Percentiles rank a stretch among this genome's conserved stretches.
phyloP scores from a whole-genome alignment of 768 basidiomycete genomes.

The Suillus ampliporus region DNA sequence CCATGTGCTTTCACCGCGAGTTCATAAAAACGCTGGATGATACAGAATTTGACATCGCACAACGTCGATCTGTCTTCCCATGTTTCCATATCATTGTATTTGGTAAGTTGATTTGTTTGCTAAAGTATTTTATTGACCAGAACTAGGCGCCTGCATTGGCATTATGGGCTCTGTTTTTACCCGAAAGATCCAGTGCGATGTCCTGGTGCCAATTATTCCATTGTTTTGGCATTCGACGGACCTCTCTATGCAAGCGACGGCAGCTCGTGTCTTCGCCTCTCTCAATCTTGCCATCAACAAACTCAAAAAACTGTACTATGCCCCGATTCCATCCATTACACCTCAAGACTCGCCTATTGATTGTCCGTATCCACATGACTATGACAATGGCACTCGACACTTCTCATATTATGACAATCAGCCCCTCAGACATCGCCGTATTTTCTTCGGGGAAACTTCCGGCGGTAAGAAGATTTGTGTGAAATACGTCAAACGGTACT shows the following conservation, averaged over 20 bases:
- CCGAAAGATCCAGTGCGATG: not conserved
- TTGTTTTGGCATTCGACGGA: not conserved
- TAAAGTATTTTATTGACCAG: not conserved
- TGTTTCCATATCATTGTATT: slow-evolving; percentile 1
- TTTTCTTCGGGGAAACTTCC: slow-evolving; percentile 8
- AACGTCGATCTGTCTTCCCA: not conserved
- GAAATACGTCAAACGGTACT: slow-evolving; percentile 2
- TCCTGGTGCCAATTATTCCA: not conserved
- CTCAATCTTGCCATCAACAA: slow-evolving; percentile 2
- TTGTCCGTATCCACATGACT: not conserved
- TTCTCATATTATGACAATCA: slow-evolving; percentile 1
- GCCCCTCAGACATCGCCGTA: too few relatives aligned
- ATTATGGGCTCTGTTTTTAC: slow-evolving; percentile 7
- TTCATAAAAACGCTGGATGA: slow-evolving; percentile 11
- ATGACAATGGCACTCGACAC: not conserved
- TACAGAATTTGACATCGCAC: not conserved
- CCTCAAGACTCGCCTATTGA: not conserved
- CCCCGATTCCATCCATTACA: not conserved
- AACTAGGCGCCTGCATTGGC: not conserved
- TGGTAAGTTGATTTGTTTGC: not conserved
- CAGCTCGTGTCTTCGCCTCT: not conserved
- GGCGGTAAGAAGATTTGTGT: not conserved
- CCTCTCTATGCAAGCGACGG: not conserved
- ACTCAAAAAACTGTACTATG: not conserved
- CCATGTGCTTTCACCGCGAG: slow-evolving; percentile 22